A percentile compares a stretch with the other conserved stretches of the same genome.
Conservation (phyloP, 2,329 filamentous ascomycete species). For the Scopulariopsis brevicaulis region DNA sequence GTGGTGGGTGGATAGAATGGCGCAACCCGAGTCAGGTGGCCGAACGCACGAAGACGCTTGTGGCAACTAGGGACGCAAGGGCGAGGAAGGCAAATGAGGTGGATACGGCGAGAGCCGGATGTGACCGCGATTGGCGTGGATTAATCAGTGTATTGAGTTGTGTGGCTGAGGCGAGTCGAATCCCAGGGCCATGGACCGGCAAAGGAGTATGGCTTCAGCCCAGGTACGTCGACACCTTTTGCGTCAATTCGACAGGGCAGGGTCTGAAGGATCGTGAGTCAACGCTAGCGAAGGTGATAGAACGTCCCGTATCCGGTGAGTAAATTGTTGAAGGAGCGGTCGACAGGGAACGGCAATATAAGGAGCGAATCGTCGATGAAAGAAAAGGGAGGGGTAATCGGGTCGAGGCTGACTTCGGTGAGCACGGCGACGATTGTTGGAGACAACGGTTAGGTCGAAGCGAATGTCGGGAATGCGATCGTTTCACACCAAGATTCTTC, state of each 20-base stretch:
- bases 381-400: not conserved
- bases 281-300: not conserved
- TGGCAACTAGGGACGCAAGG: not conserved
- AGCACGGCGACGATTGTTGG: not conserved
- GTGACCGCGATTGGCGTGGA: too few species aligned
- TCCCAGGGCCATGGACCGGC: not conserved
- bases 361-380: not conserved
- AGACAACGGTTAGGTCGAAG: not conserved
- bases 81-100: not conserved
- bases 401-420: not conserved
- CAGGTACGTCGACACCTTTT: not conserved
- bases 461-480: not conserved
- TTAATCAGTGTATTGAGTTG: not conserved
- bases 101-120: not conserved
- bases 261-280: not conserved
- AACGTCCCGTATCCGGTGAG: not conserved
- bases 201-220: not conserved
- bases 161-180: not conserved
- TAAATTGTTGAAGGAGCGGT: not conserved
- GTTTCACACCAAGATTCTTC: not conserved
- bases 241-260: not conserved
- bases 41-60: not conserved
- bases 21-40: not conserved
- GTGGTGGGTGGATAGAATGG: not conserved
- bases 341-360: not conserved